Percentiles rank a stretch among this genome's conserved stretches.
phyloP scores from a whole-genome alignment of 2,329 filamentous ascomycete species.

The Chrysoporthe austroafricana region DNA sequence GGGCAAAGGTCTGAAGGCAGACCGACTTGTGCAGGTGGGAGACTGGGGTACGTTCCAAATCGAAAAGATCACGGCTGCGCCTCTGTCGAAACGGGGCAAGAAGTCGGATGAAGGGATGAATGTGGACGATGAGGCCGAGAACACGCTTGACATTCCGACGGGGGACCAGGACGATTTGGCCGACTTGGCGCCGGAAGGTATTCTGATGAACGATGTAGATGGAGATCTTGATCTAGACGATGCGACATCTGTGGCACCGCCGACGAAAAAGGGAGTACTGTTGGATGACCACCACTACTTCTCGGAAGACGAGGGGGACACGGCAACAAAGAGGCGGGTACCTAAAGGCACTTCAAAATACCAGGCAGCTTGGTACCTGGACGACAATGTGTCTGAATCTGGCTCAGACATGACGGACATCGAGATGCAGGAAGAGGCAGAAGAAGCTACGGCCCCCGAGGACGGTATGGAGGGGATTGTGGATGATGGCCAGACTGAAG shows the following conservation, averaged over 20 bases:
- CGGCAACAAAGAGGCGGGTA: slow-evolving; percentile 70
- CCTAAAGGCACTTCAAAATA: slow-evolving; percentile 93
- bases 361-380: slow-evolving; percentile 91
- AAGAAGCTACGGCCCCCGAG: slow-evolving; percentile 67
- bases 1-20: slow-evolving; percentile 84
- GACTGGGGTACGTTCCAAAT: slow-evolving; percentile 96
- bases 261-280: slow-evolving; percentile 80
- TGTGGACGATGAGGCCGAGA: slow-evolving; percentile 62
- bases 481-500: slow-evolving; percentile 72
- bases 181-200: slow-evolving; percentile 84
- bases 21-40: slow-evolving; percentile 86
- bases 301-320: slow-evolving; percentile 77
- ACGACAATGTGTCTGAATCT: slow-evolving; percentile 75
- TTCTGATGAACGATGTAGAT: slow-evolving; percentile 70
- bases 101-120: slow-evolving; percentile 68
- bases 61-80: slow-evolving; percentile 81
- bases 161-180: slow-evolving; percentile 83
- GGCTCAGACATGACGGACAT: slow-evolving; percentile 81
- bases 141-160: slow-evolving; percentile 71
- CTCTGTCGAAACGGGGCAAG: slow-evolving; percentile 63
- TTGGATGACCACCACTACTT: slow-evolving; percentile 98
- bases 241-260: slow-evolving; percentile 47
- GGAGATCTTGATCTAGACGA: slow-evolving; percentile 47
- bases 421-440: slow-evolving; percentile 59
- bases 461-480: slow-evolving; percentile 78